Percentiles rank a stretch among this genome's conserved stretches.
Evolutionary conservation across 208 protist species (phyloP).

Genomic region (Leishmania amazonensis): DNA sequence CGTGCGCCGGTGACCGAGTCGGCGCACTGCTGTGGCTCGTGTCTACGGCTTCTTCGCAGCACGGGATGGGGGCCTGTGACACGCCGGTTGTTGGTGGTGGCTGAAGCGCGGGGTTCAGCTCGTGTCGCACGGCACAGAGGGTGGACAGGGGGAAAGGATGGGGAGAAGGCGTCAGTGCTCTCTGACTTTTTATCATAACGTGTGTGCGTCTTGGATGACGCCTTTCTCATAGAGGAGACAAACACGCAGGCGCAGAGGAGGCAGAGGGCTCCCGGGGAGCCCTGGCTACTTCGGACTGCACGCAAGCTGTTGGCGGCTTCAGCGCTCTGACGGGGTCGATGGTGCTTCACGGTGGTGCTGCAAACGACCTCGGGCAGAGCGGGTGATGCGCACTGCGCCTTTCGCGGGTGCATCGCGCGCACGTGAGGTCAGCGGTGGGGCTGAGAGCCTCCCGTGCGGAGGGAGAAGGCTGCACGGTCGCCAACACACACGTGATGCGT

Average conservation of each 20-base stretch:
- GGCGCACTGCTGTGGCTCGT: too few relatives aligned
- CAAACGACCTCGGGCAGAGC: neutral
- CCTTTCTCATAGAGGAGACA: neutral
- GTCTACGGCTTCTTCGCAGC: too few relatives aligned
- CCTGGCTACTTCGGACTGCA: neutral
- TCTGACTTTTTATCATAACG: too few relatives aligned
- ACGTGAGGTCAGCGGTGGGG: neutral
- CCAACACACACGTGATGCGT: neutral
- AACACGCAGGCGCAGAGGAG: neutral
- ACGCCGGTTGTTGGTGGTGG: neutral
- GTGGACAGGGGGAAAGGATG: too few relatives aligned
- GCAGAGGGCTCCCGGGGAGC: neutral
- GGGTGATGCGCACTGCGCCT: neutral
- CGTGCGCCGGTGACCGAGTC: too few relatives aligned
- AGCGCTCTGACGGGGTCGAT: neutral
- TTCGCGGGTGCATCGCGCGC: neutral
- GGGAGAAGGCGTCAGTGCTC: too few relatives aligned
- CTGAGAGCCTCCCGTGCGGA: neutral
- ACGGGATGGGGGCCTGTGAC: too few relatives aligned
- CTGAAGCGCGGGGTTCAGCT: too few relatives aligned
- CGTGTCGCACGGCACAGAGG: too few relatives aligned
- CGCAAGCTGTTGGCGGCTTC: neutral
- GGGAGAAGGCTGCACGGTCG: neutral
- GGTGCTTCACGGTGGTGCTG: neutral
- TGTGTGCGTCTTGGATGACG: too few relatives aligned